These are phyloP conservation scores for Blumeria hordei DNA, from an alignment of 2,329 filamentous ascomycete species.

Conservation along the genomic window DNA sequence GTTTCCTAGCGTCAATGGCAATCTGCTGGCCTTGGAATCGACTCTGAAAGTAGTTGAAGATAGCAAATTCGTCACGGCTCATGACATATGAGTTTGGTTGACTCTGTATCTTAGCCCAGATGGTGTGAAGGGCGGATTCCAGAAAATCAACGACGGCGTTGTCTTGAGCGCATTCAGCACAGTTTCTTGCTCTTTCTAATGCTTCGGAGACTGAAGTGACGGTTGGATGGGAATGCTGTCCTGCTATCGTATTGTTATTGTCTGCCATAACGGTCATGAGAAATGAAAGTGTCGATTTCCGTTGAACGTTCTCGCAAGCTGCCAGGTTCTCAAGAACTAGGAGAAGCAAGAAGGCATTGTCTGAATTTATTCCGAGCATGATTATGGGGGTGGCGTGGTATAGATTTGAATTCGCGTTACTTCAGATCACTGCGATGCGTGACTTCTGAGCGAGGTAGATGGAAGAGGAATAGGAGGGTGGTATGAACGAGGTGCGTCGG, in stretches of 20 bases:
- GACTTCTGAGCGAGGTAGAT: too few relatives aligned
- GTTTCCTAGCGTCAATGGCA: constrained; percentile 23
- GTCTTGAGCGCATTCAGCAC: constrained; percentile 38
- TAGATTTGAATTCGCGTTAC: too few relatives aligned
- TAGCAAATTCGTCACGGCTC: constrained; percentile 51
- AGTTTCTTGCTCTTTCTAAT: constrained; percentile 53
- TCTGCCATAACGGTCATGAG: constrained; percentile 8
- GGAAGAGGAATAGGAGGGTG: too few relatives aligned
- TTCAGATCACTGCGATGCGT: too few relatives aligned
- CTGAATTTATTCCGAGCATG: too few relatives aligned
- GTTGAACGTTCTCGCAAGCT: too few relatives aligned
- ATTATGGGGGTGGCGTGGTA: too few relatives aligned
- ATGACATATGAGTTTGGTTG: constrained; percentile 50
- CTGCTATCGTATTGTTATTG: constrained; percentile 5
- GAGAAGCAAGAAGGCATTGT: too few relatives aligned
- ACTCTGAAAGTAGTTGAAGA: constrained; percentile 66
- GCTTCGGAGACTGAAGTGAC: constrained; percentile 31
- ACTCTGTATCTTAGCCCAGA: constrained; percentile 43
- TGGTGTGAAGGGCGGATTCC: constrained; percentile 33
- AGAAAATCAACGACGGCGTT: constrained; percentile 38
- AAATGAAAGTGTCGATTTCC: not conserved
- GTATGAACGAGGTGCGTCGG: too few relatives aligned
- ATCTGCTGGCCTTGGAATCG: constrained; percentile 31
- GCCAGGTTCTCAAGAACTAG: too few relatives aligned
- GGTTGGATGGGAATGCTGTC: constrained; percentile 3